phyloP scores from a whole-genome alignment of 1,139 yeast genomes.

The Suhomyces terraborum region DNA sequence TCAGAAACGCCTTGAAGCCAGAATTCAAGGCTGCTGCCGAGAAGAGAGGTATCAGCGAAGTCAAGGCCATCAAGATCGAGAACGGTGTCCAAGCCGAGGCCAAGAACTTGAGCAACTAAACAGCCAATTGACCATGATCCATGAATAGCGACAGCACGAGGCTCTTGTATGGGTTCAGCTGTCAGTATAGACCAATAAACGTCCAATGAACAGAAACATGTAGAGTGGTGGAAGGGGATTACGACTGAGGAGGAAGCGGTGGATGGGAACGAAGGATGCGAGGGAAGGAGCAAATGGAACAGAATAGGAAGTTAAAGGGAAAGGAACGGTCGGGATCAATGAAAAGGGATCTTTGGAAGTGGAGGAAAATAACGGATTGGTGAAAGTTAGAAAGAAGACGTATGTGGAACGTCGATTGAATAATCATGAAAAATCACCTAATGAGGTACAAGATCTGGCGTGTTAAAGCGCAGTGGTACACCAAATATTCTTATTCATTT shows the following conservation, averaged over 20 bases:
- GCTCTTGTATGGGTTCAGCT: neutral
- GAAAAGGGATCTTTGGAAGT: no score
- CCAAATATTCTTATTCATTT: no score
- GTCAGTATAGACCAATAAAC: slow-evolving; percentile 8
- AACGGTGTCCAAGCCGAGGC: slow-evolving; percentile 58
- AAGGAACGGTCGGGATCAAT: no score
- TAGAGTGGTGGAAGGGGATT: neutral
- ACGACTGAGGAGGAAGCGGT: neutral
- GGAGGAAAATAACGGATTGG: no score
- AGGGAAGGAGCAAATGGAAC: neutral
- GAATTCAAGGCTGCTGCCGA: slow-evolving; percentile 78
- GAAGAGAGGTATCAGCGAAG: slow-evolving; percentile 76
- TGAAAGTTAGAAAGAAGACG: no score
- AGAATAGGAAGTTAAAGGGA: neutral
- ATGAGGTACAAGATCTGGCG: no score
- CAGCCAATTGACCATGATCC: neutral
- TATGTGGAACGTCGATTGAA: no score
- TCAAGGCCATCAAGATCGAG: slow-evolving; percentile 69
- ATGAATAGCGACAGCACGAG: neutral
- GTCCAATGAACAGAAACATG: slow-evolving; percentile 1
- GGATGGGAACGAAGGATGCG: no score
- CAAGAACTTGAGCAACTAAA: slow-evolving; percentile 26
- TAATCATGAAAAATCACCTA: no score
- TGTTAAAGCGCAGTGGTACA: no score
- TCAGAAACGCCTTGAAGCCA: slow-evolving; percentile 87